Percentiles rank a stretch among this genome's conserved stretches.
Conservation (phyloP, 2,329 filamentous ascomycete genomes). For the Chaetomiaceae sp. region DNA sequence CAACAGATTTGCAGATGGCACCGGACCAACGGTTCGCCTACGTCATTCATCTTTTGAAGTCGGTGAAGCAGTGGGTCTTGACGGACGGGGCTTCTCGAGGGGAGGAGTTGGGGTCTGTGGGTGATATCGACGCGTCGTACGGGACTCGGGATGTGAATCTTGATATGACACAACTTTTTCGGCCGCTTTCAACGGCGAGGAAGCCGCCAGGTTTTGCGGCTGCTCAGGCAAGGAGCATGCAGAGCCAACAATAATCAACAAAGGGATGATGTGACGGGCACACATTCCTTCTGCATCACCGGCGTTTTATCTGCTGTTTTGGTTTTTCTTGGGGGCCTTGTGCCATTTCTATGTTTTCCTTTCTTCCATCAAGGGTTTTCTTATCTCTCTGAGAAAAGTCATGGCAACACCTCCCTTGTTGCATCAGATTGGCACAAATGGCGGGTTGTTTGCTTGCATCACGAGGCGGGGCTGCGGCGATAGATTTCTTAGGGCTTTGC, state of each 20-base stretch:
- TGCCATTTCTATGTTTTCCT: slow-evolving; percentile 28
- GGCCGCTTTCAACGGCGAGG: slow-evolving; percentile 49
- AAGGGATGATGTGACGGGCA: slow-evolving; percentile 32
- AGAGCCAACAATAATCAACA: slow-evolving; percentile 25
- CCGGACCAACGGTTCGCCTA: slow-evolving; percentile 58
- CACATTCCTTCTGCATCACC: slow-evolving; percentile 27
- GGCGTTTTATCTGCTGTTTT: slow-evolving; percentile 27
- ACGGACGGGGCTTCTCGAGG: slow-evolving; percentile 61
- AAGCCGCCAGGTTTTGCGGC: slow-evolving; percentile 40
- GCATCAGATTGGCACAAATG: slow-evolving; percentile 36
- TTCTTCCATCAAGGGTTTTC: slow-evolving; percentile 25
- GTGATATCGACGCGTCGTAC: slow-evolving; percentile 64
- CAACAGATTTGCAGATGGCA: slow-evolving; percentile 49
- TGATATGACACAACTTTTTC: slow-evolving; percentile 68
- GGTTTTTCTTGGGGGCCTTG: slow-evolving; percentile 27
- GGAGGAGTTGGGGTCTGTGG: slow-evolving; percentile 64
- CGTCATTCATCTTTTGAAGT: slow-evolving; percentile 57
- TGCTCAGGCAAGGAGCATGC: slow-evolving; percentile 40
- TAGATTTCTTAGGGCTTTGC: slow-evolving; percentile 33
- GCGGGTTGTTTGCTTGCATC: slow-evolving; percentile 36
- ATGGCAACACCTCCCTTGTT: slow-evolving; percentile 33
- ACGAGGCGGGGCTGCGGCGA: slow-evolving; percentile 31
- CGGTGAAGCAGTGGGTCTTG: slow-evolving; percentile 56
- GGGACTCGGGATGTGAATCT: slow-evolving; percentile 60
- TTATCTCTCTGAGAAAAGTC: neutral